Percentiles rank a stretch among this genome's conserved stretches.
Conservation (phyloP, 352 stramenopile genomes). For the Hyaloperonospora brassicae region DNA sequence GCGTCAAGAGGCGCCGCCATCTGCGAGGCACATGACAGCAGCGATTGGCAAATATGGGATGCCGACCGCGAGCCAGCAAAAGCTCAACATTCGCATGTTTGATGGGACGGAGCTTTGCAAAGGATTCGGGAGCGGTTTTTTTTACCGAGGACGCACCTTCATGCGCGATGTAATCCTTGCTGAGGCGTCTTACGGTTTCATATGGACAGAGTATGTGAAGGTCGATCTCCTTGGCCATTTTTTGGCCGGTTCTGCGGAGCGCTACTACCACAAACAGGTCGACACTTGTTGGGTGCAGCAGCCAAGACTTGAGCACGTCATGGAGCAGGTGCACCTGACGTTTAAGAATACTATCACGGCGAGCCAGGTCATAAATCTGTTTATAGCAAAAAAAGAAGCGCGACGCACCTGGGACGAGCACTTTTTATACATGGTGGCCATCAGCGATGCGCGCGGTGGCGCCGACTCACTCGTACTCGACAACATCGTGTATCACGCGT, state of each 20-base stretch:
- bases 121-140: no score
- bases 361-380: constrained; percentile 3
- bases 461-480: constrained; percentile 2
- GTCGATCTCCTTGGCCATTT: no score
- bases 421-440: constrained; percentile 2
- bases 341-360: constrained; percentile 8
- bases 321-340: constrained; percentile 2
- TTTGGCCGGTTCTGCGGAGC: no score
- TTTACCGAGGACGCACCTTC: no score
- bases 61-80: no score
- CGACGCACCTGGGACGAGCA: constrained; percentile 3
- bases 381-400: background rate
- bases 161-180: no score
- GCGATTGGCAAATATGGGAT: background rate
- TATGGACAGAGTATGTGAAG: no score
- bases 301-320: constrained; percentile 1
- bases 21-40: background rate
- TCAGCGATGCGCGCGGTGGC: background rate
- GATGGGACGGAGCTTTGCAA: no score
- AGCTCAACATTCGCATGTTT: no score
- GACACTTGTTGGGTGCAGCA: background rate
- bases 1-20: no score
- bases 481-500: background rate
- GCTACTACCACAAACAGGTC: no score
- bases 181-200: no score